Conservation (phyloP, 805 yeast species). For the Hanseniaspora nectarophila region DNA sequence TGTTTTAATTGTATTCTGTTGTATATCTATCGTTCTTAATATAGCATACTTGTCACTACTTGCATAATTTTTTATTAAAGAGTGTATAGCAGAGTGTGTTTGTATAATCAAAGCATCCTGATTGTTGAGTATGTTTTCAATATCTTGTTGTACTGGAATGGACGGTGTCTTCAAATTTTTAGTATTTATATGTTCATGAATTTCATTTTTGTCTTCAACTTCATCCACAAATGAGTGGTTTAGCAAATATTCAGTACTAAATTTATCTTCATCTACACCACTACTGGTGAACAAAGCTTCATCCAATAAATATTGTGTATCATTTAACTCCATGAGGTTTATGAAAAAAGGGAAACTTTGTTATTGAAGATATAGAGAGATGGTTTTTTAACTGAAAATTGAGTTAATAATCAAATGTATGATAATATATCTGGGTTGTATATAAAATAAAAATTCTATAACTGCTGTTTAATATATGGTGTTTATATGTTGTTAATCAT, state of each 20-base stretch:
- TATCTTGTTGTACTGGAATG: background rate
- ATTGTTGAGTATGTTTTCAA: background rate
- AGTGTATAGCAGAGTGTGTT: background rate
- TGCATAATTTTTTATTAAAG: background rate
- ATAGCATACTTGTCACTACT: too few relatives aligned
- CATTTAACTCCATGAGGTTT: constrained; percentile 5
- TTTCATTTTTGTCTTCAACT: background rate
- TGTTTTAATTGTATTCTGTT: background rate
- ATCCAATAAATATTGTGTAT: background rate
- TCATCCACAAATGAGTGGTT: background rate
- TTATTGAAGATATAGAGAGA: too few relatives aligned
- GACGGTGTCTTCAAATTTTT: background rate
- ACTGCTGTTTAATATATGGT: too few relatives aligned
- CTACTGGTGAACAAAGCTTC: background rate
- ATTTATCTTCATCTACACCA: background rate
- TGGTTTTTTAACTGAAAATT: too few relatives aligned
- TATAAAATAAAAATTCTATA: too few relatives aligned
- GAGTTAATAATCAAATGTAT: too few relatives aligned
- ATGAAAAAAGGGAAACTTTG: too few relatives aligned
- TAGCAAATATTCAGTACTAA: background rate
- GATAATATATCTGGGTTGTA: too few relatives aligned
- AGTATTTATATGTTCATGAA: background rate
- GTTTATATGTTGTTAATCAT: too few relatives aligned
- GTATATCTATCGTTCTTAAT: background rate
- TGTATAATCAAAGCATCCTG: background rate